Base-by-base conservation (phyloP, 805 yeast species). In the Yamadazyma ubonensis region DNA sequence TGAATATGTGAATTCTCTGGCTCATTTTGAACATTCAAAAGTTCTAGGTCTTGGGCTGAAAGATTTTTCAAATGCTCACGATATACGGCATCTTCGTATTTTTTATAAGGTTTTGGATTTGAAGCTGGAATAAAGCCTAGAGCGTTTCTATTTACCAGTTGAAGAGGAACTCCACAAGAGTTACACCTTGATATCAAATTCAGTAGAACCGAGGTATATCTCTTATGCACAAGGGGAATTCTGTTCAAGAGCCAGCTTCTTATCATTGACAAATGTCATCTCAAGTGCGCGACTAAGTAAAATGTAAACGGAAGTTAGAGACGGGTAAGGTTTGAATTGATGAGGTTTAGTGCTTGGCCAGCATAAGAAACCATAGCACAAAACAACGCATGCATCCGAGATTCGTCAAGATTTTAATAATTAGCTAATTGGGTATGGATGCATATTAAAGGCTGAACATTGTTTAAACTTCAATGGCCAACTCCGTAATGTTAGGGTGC, bases 101-200 rank as follows among this genome's bases (percentile, higher is more conserved):
- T 55, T 17, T 38, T 28, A 8, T 21, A 34, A 6, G 34, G 32
- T 31, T 46, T 38, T 7, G 23, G 43, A n/a, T 20, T 12, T 2
- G 32, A 7, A 6, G 14, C n/a, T 4, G 48, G 46, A 4, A 36
- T 23, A 22, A 28, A 47, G 12, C 51, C 51, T 2, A 44, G 38
- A 6, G 17, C 21, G 11, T 31, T 22, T 1, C 52, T 45, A 26
- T 36, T 29, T 9, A 31, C 12, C 32, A 53, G 51, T 50, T 82
- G 87, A 15, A 81, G 57, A 7, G 48, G 46, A 6, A 79, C 59
- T 19, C 87, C 87, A 61, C 89, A 82, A 2, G 84, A 72, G 4
- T 63, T 52, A 53, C 88, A 81, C 8, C 52, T 42, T 1, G 48
- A 40, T 11, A 53, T 45, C 16, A 53, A 17, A 29, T 38, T 38